Evolutionary conservation across 495 filamentous ascomycete genomes (phyloP).

Genomic region (Penicillium argentinense): DNA sequence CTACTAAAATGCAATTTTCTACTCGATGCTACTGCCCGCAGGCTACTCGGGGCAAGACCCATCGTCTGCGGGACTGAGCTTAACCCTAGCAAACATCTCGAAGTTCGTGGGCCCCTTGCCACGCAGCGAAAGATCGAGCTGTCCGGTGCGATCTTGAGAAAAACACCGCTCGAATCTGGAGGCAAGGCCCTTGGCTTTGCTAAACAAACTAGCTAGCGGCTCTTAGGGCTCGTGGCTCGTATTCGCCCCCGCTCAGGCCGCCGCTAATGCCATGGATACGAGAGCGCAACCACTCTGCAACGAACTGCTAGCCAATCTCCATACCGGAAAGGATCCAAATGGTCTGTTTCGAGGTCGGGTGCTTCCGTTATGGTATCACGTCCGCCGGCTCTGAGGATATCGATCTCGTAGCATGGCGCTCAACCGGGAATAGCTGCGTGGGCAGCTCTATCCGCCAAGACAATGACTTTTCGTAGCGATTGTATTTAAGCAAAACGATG

Average conservation of each 20-base stretch:
- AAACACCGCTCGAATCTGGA: no score
- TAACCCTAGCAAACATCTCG: no score
- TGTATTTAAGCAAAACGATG: background rate
- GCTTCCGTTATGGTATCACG: no score
- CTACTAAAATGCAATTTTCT: no score
- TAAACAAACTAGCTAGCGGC: conserved; percentile 1
- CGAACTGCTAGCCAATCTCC: no score
- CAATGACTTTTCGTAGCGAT: background rate
- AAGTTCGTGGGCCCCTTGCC: no score
- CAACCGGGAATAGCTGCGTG: background rate
- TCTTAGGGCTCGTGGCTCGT: conserved; percentile 9
- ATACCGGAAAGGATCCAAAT: background rate
- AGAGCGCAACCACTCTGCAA: no score
- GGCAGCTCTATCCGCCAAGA: background rate
- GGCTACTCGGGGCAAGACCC: no score
- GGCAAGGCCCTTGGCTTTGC: background rate
- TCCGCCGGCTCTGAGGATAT: background rate
- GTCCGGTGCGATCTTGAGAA: no score
- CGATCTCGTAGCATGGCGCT: background rate
- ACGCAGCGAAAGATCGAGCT: no score
- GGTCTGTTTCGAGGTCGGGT: background rate
- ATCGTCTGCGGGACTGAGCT: no score
- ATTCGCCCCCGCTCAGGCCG: conserved; percentile 7
- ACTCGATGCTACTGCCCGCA: no score
- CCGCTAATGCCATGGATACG: conserved; percentile 6